Base-by-base conservation (phyloP, 2,329 filamentous ascomycete genomes). In the Acrocalymma vagum region DNA sequence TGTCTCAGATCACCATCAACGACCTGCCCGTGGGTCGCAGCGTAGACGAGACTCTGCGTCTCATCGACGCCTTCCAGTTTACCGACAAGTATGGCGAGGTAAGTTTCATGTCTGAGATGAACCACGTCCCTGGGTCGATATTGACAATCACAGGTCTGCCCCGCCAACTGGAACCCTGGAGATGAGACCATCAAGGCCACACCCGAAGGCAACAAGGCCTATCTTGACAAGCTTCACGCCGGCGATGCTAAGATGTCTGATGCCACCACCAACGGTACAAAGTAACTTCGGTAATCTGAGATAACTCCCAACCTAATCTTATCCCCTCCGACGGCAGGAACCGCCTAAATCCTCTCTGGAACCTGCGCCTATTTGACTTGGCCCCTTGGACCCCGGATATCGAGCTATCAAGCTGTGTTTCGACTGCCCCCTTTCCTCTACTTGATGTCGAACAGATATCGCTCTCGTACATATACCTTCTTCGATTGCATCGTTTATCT, bases 11-110 rank as follows among this genome's bases (percentile, higher is more conserved):
- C 65, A 84, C 82, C 48, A 74, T 85, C 72, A 85, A 85, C 70
- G 82, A 86, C 58, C 75, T 84, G 21, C 80, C 82, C 46, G 82
- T 86, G 50, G 83, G 83, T 45, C 81, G 83, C 53, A 78, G 79
- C 53, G 83, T 86, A 38, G 80, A 84, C 62, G 83, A 86, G 72
- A 79, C 81, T 2, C 74, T 84, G 55, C 81, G 83, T 25, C 65
- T 79, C 22, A 67, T 80, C 38, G 77, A 80, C 45, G 77, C 77
- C 17, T 74, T 79, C 56, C 70, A 76, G 48, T 71, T 71, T 58
- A 70, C 66, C 25, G 70, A 71, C 54, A 71, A 72, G 49, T 71
- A 72, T 51, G 69, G 70, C 57, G 70, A 71, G 56, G 60, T 63
- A 45, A 21, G 51, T 44, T 14, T 5, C 9, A 18, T 20, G 24